A percentile compares a stretch with the other conserved stretches of the same genome.
Evolutionary conservation across 768 basidiomycete genomes (phyloP).

Genomic region (Tylopilus subfusipes): DNA sequence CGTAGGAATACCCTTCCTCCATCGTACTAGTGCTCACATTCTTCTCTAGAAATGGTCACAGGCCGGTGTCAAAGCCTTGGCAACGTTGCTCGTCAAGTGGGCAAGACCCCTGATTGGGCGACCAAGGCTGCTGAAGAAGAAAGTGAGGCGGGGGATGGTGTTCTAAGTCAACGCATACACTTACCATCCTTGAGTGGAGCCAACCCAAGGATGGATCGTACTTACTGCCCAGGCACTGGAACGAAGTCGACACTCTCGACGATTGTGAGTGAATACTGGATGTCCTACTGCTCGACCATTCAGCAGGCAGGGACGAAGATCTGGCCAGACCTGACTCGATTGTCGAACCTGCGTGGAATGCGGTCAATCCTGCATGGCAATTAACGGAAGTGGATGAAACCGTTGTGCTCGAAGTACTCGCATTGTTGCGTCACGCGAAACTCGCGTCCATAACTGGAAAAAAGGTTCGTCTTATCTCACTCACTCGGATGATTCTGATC

Average conservation of each 20-base stretch:
- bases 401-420: slow-evolving; percentile 76
- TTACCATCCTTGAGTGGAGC: slow-evolving; percentile 41
- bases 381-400: slow-evolving; percentile 87
- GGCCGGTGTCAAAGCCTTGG: slow-evolving; percentile 69
- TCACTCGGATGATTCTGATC: not conserved
- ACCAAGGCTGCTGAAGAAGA: slow-evolving; percentile 39
- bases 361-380: slow-evolving; percentile 73
- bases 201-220: slow-evolving; percentile 56
- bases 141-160: slow-evolving; percentile 39
- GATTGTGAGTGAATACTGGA: slow-evolving; percentile 85
- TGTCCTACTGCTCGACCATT: slow-evolving; percentile 85
- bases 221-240: slow-evolving; percentile 89
- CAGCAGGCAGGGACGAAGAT: slow-evolving; percentile 52
- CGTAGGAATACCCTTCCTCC: too few relatives aligned
- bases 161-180: slow-evolving; percentile 33
- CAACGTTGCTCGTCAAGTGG: slow-evolving; percentile 73
- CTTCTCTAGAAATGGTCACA: too few relatives aligned
- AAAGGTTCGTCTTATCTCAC: slow-evolving; percentile 51
- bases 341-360: slow-evolving; percentile 23
- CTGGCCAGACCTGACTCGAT: slow-evolving; percentile 30
- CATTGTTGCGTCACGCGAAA: slow-evolving; percentile 59
- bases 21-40: too few relatives aligned
- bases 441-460: slow-evolving; percentile 53
- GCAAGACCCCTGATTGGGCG: slow-evolving; percentile 54
- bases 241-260: slow-evolving; percentile 64